These are phyloP conservation scores for Hypoxylon sp. DNA, from an alignment of 2,329 filamentous ascomycete species.

Conservation along the genomic window DNA sequence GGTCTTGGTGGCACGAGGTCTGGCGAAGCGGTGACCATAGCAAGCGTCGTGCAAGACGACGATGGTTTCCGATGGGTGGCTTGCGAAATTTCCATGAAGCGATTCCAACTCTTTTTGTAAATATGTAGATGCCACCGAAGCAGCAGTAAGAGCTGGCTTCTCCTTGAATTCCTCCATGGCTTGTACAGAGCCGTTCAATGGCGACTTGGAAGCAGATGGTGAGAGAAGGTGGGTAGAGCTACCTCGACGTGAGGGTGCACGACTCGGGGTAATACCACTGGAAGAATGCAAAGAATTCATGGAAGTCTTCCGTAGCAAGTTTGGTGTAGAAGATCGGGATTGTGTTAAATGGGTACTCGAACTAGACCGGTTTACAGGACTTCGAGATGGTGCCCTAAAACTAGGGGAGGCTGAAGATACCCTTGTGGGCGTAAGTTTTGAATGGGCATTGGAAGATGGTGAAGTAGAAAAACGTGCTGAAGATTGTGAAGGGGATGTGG, in stretches of 20 bases:
- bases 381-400: conserved; percentile 56
- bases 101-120: conserved; percentile 77
- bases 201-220: conserved; percentile 56
- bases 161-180: conserved; percentile 55
- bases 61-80: conserved; percentile 70
- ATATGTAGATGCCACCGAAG: conserved; percentile 73
- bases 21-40: conserved; percentile 92
- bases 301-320: conserved; percentile 68
- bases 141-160: conserved; percentile 61
- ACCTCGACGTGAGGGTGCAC: conserved; percentile 61
- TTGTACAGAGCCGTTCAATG: conserved; percentile 48
- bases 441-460: conserved; percentile 49
- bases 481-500: conserved; percentile 49
- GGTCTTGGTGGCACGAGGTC: conserved; percentile 80
- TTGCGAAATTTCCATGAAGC: conserved; percentile 64
- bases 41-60: conserved; percentile 94
- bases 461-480: conserved; percentile 52
- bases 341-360: conserved; percentile 53
- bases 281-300: conserved; percentile 68
- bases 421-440: conserved; percentile 28
- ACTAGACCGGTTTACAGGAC: conserved; percentile 57
- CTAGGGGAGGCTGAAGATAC: conserved; percentile 50
- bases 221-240: conserved; percentile 63
- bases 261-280: conserved; percentile 56
- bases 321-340: conserved; percentile 64